Percentiles rank a stretch among this genome's conserved stretches.
phyloP scores from a whole-genome alignment of 176 grass and related monocot genomes.

The Zizania latifolia region DNA sequence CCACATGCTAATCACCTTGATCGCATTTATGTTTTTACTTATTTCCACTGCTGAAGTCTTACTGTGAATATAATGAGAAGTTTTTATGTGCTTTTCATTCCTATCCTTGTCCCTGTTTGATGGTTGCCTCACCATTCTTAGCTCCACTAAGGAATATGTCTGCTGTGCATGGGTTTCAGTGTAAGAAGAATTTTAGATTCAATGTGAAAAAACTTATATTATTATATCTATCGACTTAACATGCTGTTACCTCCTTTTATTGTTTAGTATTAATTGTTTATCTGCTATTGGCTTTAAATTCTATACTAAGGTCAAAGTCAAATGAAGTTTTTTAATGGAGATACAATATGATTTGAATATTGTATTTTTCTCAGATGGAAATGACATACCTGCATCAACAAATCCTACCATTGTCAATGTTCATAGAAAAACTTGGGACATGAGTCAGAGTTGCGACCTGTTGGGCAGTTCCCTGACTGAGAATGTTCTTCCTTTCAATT shows the following conservation, averaged over 20 bases:
- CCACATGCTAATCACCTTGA: background rate
- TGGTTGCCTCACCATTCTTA: background rate
- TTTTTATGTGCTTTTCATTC: background rate
- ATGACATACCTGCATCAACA: background rate
- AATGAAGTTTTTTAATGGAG: background rate
- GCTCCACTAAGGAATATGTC: background rate
- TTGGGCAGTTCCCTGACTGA: slow-evolving; percentile 25
- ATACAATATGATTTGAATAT: background rate
- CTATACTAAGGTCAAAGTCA: background rate
- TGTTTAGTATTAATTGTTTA: background rate
- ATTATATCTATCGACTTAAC: background rate
- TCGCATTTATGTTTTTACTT: background rate
- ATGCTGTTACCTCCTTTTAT: background rate
- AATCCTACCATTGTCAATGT: background rate
- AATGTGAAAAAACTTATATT: background rate
- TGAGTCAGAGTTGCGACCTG: slow-evolving; percentile 12
- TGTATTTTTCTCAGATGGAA: background rate
- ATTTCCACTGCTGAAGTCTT: background rate
- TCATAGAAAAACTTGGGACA: background rate
- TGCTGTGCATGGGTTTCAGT: background rate
- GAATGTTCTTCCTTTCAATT: slow-evolving; percentile 23
- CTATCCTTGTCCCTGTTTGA: background rate
- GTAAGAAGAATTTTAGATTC: background rate
- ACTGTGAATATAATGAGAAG: background rate
- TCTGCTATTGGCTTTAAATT: background rate